Percentiles rank a stretch among this genome's conserved stretches.
These are phyloP conservation scores for Ceratocystiopsis sp. DNA, from an alignment of 2,329 filamentous ascomycete genomes.

Conservation along the genomic window DNA sequence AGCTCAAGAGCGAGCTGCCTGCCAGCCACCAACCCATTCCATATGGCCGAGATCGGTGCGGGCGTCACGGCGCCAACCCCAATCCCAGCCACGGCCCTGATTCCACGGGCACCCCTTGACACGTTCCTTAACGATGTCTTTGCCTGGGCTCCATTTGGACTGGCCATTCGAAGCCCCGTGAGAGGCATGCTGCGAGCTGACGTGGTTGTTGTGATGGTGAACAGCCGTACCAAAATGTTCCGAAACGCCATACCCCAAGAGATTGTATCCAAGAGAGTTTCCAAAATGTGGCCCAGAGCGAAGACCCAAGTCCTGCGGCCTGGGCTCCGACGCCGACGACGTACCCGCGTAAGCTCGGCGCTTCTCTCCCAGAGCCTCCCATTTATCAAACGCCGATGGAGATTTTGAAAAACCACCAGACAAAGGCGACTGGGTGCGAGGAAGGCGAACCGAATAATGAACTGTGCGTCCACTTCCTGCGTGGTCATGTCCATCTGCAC, in stretches of 20 bases:
- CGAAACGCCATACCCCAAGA: constrained; percentile 31
- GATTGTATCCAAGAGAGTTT: constrained; percentile 22
- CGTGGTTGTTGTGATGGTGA: constrained; percentile 9
- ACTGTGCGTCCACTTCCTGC: constrained; percentile 3
- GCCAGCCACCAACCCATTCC: constrained; percentile 93
- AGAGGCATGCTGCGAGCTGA: too few relatives aligned
- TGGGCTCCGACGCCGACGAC: constrained; percentile 25
- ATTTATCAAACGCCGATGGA: constrained; percentile 56
- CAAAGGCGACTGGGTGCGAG: constrained; percentile 14
- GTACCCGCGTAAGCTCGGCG: constrained; percentile 48
- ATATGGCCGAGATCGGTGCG: constrained; percentile 56
- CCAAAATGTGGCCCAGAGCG: constrained; percentile 29
- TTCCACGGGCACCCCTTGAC: constrained; percentile 32
- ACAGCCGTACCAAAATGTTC: constrained; percentile 22
- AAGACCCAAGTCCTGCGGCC: constrained; percentile 26
- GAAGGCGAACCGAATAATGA: constrained; percentile 45
- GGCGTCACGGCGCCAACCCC: constrained; percentile 44
- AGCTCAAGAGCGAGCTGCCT: constrained; percentile 30
- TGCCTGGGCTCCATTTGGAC: constrained; percentile 22
- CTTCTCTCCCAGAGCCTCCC: constrained; percentile 73
- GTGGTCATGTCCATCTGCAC: too few relatives aligned
- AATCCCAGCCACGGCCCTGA: constrained; percentile 42
- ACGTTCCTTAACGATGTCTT: constrained; percentile 21
- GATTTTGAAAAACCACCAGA: constrained; percentile 22
- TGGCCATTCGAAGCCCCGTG: constrained; percentile 4